A percentile compares a stretch with the other conserved stretches of the same genome.
Conservation (phyloP, 345 rosid genomes). For the Murraya paniculata region DNA sequence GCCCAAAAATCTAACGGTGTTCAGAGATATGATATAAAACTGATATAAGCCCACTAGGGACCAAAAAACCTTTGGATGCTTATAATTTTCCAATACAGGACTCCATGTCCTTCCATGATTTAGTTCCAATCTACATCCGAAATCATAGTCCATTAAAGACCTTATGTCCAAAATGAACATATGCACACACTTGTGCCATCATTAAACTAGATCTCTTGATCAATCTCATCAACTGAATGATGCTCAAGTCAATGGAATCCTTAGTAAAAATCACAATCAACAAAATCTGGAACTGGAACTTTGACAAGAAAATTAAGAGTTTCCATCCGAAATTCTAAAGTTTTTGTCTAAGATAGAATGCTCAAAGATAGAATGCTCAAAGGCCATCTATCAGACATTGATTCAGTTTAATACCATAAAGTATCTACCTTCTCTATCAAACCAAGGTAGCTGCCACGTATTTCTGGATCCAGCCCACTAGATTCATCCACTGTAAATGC, state of each 20-base stretch:
- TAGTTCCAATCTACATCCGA: neutral
- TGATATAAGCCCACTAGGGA: neutral
- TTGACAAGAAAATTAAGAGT: neutral
- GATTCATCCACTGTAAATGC: constrained; percentile 91
- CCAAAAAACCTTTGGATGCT: neutral
- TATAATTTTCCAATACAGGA: neutral
- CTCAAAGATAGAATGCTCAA: neutral
- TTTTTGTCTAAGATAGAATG: neutral
- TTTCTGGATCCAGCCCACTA: constrained; percentile 64
- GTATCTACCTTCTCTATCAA: constrained; percentile 70
- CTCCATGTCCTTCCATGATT: neutral
- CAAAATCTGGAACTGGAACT: neutral
- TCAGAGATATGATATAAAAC: neutral
- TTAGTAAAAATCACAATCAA: neutral
- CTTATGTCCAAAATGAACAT: neutral
- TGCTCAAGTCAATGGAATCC: neutral
- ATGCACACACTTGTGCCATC: neutral
- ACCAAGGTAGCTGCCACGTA: constrained; percentile 82
- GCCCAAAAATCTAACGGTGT: neutral
- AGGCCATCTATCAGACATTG: neutral
- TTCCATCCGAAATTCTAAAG: neutral
- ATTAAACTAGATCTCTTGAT: neutral
- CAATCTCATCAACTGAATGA: neutral
- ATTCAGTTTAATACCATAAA: constrained; percentile 6
- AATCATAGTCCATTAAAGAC: neutral